Conservation (phyloP, 768 basidiomycete genomes). For the Leccinum rimulosum region DNA sequence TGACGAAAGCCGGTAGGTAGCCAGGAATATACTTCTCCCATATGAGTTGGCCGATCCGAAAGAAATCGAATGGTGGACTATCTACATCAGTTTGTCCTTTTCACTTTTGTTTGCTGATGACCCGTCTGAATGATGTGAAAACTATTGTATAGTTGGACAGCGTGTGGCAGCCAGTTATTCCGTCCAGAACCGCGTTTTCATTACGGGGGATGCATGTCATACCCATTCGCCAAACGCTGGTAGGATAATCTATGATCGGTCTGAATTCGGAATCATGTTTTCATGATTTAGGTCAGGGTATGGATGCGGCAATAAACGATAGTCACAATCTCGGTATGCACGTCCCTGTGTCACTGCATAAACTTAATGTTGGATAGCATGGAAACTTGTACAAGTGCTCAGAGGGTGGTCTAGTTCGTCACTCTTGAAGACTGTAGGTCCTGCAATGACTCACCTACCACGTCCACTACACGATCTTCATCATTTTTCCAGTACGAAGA, state of each 20-base stretch:
- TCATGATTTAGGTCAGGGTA: conserved; percentile 52
- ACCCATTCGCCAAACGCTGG: conserved; percentile 50
- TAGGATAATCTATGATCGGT: too few species aligned
- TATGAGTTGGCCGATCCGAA: not conserved
- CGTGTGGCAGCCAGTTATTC: conserved; percentile 64
- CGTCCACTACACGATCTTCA: not conserved
- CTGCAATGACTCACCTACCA: conserved; percentile 6
- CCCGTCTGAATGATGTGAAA: too few species aligned
- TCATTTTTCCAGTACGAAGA: not conserved
- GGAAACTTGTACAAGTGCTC: conserved; percentile 43
- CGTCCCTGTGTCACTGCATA: conserved; percentile 33
- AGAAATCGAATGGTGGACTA: not conserved
- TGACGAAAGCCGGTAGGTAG: too few species aligned
- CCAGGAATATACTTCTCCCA: too few species aligned
- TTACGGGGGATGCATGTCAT: conserved; percentile 72
- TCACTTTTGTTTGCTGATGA: too few species aligned
- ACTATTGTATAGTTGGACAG: conserved; percentile 53
- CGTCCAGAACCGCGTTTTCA: conserved; percentile 60
- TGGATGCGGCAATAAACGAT: conserved; percentile 75
- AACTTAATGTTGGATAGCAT: conserved; percentile 43
- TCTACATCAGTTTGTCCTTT: not conserved
- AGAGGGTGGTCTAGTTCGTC: not conserved
- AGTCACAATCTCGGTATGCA: conserved; percentile 61
- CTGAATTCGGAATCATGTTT: conserved; percentile 19
- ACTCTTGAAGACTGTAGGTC: not conserved